phyloP scores from a whole-genome alignment of 1,284 basidiomycete species.

The Vanrija pseudolonga region DNA sequence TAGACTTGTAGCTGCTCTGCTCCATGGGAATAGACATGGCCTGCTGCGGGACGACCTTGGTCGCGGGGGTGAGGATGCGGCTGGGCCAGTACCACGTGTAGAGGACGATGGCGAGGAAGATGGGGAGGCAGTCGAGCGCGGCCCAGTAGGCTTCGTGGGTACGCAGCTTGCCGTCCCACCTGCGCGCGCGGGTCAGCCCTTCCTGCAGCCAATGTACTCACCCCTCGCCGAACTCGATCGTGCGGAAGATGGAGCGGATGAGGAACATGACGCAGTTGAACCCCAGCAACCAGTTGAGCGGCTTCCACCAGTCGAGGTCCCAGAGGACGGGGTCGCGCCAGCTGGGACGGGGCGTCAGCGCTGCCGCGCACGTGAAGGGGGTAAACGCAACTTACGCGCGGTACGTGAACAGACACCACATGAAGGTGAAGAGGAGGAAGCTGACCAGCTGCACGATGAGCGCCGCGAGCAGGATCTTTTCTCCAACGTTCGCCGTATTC shows the following conservation, averaged over 20 bases:
- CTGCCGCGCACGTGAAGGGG: neutral
- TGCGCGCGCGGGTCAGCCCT: neutral
- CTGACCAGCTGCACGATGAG: constrained; percentile 60
- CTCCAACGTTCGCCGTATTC: constrained; percentile 39
- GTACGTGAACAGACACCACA: constrained; percentile 58
- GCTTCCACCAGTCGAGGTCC: constrained; percentile 55
- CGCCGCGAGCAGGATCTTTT: constrained; percentile 60
- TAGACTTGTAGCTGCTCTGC: too few species aligned
- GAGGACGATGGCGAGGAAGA: constrained; percentile 58
- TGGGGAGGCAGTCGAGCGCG: constrained; percentile 56
- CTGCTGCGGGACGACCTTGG: too few species aligned
- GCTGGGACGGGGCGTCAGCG: neutral
- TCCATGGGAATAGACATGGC: too few species aligned
- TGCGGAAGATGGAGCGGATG: constrained; percentile 63
- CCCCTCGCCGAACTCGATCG: constrained; percentile 62
- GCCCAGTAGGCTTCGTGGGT: constrained; percentile 64
- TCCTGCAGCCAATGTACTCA: constrained; percentile 52
- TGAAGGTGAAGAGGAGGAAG: constrained; percentile 58
- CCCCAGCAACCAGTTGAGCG: constrained; percentile 54
- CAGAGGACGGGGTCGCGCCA: neutral
- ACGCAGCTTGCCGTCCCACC: constrained; percentile 58
- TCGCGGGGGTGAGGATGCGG: constrained; percentile 7
- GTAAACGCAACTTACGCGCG: constrained; percentile 47
- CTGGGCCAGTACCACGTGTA: constrained; percentile 39
- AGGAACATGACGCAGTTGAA: constrained; percentile 54